These are phyloP conservation scores for Linaria vulgaris DNA, from an alignment of 257 asterid species.

Conservation along the genomic window DNA sequence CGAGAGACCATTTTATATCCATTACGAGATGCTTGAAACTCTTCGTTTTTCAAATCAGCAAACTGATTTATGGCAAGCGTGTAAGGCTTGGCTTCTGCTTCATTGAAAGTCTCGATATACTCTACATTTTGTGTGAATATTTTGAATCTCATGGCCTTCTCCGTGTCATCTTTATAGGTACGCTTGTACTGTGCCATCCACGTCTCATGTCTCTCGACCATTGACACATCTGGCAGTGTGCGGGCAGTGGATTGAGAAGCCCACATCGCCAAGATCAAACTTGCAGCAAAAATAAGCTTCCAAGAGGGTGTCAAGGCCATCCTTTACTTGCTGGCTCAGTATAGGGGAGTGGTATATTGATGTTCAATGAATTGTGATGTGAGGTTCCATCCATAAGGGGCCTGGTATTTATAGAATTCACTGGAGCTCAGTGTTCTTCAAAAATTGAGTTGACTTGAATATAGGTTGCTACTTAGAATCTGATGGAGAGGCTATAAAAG, in stretches of 20 bases:
- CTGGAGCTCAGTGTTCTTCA: slow-evolving; percentile 7
- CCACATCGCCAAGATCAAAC: slow-evolving; percentile 25
- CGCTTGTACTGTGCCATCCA: slow-evolving; percentile 39
- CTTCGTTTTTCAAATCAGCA: slow-evolving; percentile 43
- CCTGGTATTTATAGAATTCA: slow-evolving; percentile 26
- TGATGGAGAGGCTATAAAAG: not conserved
- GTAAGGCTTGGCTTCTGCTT: slow-evolving; percentile 25
- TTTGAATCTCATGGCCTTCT: slow-evolving; percentile 36
- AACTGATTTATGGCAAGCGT: slow-evolving; percentile 37
- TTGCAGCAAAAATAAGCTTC: slow-evolving; percentile 23
- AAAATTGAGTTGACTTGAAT: not conserved
- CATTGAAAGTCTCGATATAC: slow-evolving; percentile 33
- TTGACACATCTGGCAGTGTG: slow-evolving; percentile 25
- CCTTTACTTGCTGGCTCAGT: slow-evolving; percentile 20
- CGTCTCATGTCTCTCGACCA: slow-evolving; percentile 33
- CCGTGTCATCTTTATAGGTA: slow-evolving; percentile 29
- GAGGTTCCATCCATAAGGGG: not conserved
- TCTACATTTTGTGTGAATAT: slow-evolving; percentile 37
- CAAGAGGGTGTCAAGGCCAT: slow-evolving; percentile 29
- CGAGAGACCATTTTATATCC: slow-evolving; percentile 30
- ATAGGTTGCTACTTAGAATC: not conserved
- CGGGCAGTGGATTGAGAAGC: slow-evolving; percentile 30
- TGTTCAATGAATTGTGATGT: not conserved
- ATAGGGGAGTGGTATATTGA: not conserved
- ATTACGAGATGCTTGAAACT: slow-evolving; percentile 31